These are phyloP conservation scores for Leptographium radiaticola DNA, from an alignment of 2,329 filamentous ascomycete genomes.

Conservation along the genomic window DNA sequence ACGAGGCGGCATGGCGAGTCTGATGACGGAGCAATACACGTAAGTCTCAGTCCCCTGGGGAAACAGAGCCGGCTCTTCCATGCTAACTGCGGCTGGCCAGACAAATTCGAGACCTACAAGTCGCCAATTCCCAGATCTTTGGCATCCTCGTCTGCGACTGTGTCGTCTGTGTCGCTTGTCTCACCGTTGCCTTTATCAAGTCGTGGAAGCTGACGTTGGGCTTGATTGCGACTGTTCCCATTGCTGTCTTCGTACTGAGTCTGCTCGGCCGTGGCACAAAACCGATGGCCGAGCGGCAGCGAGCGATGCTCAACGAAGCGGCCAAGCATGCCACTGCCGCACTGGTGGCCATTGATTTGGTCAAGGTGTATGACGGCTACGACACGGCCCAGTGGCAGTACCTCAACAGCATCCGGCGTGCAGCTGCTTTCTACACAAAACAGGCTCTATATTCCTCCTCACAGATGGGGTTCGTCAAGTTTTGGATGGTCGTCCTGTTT, in stretches of 20 bases:
- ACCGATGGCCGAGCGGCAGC: constrained; percentile 55
- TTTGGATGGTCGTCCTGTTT: constrained; percentile 68
- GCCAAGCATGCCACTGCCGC: constrained; percentile 60
- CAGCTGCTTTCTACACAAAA: constrained; percentile 39
- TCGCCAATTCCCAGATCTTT: constrained; percentile 66
- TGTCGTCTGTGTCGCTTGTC: constrained; percentile 50
- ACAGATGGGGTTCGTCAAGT: constrained; percentile 60
- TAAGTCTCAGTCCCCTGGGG: constrained; percentile 26
- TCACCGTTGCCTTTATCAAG: constrained; percentile 61
- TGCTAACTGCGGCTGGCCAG: constrained; percentile 27
- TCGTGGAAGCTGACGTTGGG: constrained; percentile 80
- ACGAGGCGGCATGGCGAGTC: constrained; percentile 55
- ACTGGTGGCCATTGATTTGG: constrained; percentile 63
- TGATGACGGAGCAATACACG: constrained; percentile 63
- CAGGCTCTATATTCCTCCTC: constrained; percentile 40
- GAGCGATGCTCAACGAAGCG: constrained; percentile 51
- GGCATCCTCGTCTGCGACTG: constrained; percentile 54
- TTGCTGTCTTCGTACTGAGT: constrained; percentile 48
- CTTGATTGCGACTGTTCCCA: constrained; percentile 58
- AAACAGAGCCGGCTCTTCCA: neutral
- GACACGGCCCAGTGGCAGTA: constrained; percentile 58
- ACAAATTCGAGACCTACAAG: constrained; percentile 69
- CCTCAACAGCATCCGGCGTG: constrained; percentile 20
- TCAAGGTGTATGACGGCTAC: constrained; percentile 76
- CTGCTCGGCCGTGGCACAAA: constrained; percentile 49